phyloP scores from a whole-genome alignment of 2,329 filamentous ascomycete species.

The Nannizziopsis barbatae region DNA sequence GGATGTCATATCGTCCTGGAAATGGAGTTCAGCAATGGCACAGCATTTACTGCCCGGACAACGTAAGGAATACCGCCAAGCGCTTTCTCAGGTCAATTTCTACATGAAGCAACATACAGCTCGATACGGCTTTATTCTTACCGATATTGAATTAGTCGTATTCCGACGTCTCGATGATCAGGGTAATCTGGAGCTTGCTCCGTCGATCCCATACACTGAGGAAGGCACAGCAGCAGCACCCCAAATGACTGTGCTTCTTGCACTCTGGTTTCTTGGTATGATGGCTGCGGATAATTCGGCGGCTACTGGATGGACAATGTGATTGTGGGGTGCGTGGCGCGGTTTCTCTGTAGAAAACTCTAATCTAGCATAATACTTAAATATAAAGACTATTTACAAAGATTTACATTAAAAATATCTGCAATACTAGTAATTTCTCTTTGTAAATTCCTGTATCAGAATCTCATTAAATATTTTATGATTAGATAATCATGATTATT shows the following conservation, averaged over 20 bases:
- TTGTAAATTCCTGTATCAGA: too few species aligned
- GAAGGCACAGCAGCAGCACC: conserved; percentile 10
- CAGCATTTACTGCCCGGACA: background rate
- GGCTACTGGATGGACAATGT: too few species aligned
- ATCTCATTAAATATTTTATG: too few species aligned
- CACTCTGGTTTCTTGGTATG: conserved; percentile 20
- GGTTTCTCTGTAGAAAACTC: too few species aligned
- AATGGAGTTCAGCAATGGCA: conserved; percentile 5
- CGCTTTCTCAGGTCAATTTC: conserved; percentile 9
- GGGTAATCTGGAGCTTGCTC: conserved; percentile 16
- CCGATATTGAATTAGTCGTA: conserved; percentile 16
- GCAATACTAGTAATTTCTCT: too few species aligned
- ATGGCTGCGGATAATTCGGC: conserved; percentile 13
- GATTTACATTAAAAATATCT: too few species aligned
- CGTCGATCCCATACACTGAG: conserved; percentile 1
- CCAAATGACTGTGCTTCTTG: conserved; percentile 15
- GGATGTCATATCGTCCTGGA: background rate
- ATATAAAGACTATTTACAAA: too few species aligned
- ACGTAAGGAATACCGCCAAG: conserved; percentile 5
- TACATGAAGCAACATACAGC: conserved; percentile 11
- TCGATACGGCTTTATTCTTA: conserved; percentile 10
- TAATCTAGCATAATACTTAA: too few species aligned
- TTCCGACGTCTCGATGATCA: conserved; percentile 14
- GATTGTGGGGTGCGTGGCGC: too few species aligned
- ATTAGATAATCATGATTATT: too few species aligned